Conservation (phyloP, 371 early-diverging fungal genomes). For the Lichtheimia ramosa region DNA sequence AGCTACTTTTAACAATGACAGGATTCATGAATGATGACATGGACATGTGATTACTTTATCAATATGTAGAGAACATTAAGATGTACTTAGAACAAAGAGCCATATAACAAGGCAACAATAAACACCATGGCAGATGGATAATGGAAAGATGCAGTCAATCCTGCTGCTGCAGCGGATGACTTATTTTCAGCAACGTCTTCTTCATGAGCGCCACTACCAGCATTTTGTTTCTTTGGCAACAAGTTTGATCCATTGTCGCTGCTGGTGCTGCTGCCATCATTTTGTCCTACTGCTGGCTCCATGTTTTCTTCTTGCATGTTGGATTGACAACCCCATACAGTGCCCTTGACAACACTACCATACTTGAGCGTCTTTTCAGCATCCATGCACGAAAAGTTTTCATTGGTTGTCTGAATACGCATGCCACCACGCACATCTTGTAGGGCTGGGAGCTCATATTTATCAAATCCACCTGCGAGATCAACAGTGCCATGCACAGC, state of each 20-base stretch:
- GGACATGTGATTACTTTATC: no score
- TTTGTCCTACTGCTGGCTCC: constrained; percentile 42
- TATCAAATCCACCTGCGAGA: constrained; percentile 50
- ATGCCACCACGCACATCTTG: constrained; percentile 54
- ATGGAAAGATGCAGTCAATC: no score
- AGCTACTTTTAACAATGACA: no score
- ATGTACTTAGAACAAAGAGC: no score
- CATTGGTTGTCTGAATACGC: constrained; percentile 49
- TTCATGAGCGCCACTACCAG: no score
- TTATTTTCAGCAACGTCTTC: no score
- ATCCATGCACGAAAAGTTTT: constrained; percentile 33
- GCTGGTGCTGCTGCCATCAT: constrained; percentile 1
- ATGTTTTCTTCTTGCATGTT: constrained; percentile 33
- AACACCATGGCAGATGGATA: no score
- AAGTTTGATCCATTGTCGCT: neutral
- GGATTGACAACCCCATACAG: constrained; percentile 43
- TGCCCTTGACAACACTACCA: constrained; percentile 43
- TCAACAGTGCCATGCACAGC: constrained; percentile 55
- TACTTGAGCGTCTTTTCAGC: constrained; percentile 36
- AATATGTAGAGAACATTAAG: no score
- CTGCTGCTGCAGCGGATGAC: no score
- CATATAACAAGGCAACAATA: no score
- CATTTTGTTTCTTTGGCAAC: no score
- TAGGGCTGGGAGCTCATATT: constrained; percentile 41
- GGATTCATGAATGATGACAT: no score